Base-by-base conservation (phyloP, 345 rosid genomes). In the Aegle marmelos region DNA sequence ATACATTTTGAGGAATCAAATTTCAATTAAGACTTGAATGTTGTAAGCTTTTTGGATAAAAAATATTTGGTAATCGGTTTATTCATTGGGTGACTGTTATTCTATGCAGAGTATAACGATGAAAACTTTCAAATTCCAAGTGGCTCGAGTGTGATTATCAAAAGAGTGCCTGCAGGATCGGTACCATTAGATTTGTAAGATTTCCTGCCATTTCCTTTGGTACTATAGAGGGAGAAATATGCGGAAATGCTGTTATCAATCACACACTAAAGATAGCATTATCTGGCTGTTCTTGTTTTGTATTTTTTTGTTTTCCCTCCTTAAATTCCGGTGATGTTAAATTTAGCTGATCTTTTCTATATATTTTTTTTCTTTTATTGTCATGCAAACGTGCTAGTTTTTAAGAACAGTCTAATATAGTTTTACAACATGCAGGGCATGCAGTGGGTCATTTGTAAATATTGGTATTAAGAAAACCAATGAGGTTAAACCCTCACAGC, bases 131-230 rank as follows among this genome's bases (percentile, higher is more conserved):
- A 82, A 78, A 81, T 89, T 67, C 82, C 79, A n/a, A 75, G 84
- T 33, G 86, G 90, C 61, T 83, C 89, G 8, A 82, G 87, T 56
- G 81, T 85, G 79, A 85, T 87, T 71, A 76, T 89, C 68, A 89
- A 87, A 82, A 87, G 90, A 74, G 88, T 89, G 33, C 90, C 89
- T 75, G 85, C 81, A 2, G 83, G 86, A 73, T 56, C 76, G n/a
- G 77, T 13, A 41, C 85, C 68, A 37, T 27, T 45, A 1, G 50
- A 82, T 62, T 34, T 45, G 88, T 85, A 76, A 78, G 84, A 30
- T 65, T 50, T 33, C 53, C 57, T 9, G 21, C 37, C 63, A 36
- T 31, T 65, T 58, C 45, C 72, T 56, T 41, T 11, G 24, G 19
- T 48, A 5, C 24, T 22, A 22, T 13, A 24, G 61, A 31, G 48